A percentile compares a stretch with the other conserved stretches of the same genome.
phyloP scores from a whole-genome alignment of 495 filamentous ascomycete genomes.

The Filosporella fistucella region DNA sequence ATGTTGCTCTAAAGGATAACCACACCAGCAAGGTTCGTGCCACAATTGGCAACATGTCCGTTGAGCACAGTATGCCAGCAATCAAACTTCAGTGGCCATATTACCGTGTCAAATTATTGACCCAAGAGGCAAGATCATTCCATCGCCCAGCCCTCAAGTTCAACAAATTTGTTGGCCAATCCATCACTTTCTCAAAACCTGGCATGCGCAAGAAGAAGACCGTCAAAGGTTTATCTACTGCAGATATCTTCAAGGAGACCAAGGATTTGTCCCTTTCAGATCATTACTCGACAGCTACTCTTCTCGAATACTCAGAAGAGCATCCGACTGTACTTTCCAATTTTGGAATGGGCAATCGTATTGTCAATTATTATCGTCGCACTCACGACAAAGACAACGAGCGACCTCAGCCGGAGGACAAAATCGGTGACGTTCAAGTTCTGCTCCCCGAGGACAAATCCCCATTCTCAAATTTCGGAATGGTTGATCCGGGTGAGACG shows the following conservation, averaged over 20 bases:
- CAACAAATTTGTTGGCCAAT: constrained; percentile 43
- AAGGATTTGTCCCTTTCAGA: constrained; percentile 80
- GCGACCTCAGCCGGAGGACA: constrained; percentile 61
- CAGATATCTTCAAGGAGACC: constrained; percentile 67
- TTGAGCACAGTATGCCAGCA: constrained; percentile 91
- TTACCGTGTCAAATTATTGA: constrained; percentile 79
- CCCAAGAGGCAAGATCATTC: constrained; percentile 79
- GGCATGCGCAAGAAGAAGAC: constrained; percentile 76
- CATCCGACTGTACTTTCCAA: constrained; percentile 87
- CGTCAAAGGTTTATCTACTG: constrained; percentile 66
- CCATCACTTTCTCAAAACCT: constrained; percentile 54
- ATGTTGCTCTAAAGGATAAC: constrained; percentile 93
- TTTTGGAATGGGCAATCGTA: constrained; percentile 91
- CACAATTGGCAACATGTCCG: constrained; percentile 73
- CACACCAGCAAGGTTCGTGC: constrained; percentile 92
- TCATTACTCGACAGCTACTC: constrained; percentile 69
- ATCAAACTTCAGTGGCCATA: constrained; percentile 88
- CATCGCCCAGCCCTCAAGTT: constrained; percentile 75
- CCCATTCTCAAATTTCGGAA: constrained; percentile 91
- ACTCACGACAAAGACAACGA: constrained; percentile 74
- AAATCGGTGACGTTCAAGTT: constrained; percentile 78
- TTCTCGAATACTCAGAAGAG: constrained; percentile 96
- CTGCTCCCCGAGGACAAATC: constrained; percentile 91
- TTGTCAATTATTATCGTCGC: constrained; percentile 94
- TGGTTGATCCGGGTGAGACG: constrained; percentile 83